These are phyloP conservation scores for Euclidium syriacum DNA, from an alignment of 345 rosid genomes.

Conservation along the genomic window DNA sequence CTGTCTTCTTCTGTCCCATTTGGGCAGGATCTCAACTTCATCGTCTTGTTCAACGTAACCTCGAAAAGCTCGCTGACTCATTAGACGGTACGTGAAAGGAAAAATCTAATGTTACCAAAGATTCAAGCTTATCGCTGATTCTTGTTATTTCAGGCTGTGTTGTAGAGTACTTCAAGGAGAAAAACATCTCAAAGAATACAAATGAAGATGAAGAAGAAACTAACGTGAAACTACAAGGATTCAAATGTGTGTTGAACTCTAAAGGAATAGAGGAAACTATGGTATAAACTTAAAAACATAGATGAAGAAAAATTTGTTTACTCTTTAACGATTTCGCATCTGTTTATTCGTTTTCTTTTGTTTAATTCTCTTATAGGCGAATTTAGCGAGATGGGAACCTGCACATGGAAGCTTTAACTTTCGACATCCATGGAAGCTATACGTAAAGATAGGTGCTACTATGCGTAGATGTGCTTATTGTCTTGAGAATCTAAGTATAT, in stretches of 20 bases:
- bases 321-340: not conserved
- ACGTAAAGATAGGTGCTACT: conserved; percentile 58
- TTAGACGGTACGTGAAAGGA: conserved; percentile 43
- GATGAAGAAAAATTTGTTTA: not conserved
- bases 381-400: conserved; percentile 78
- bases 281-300: conserved; percentile 34
- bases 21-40: conserved; percentile 87
- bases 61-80: conserved; percentile 58
- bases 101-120: not conserved
- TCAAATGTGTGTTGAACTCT: conserved; percentile 62
- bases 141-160: conserved; percentile 39
- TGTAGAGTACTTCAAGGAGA: conserved; percentile 43
- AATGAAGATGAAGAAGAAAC: conserved; percentile 32
- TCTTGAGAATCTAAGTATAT: conserved; percentile 51
- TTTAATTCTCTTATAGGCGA: conserved; percentile 42
- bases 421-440: conserved; percentile 76
- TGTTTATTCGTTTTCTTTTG: not conserved
- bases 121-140: not conserved
- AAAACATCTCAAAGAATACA: not conserved
- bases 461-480: conserved; percentile 61
- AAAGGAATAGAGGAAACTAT: conserved; percentile 65
- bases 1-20: conserved; percentile 54
- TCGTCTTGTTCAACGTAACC: conserved; percentile 41
- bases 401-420: conserved; percentile 65
- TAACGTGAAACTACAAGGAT: conserved; percentile 38